A percentile compares a stretch with the other conserved stretches of the same genome.
Conservation (phyloP, 2,329 filamentous ascomycete species). For the Blastomyces parvus region DNA sequence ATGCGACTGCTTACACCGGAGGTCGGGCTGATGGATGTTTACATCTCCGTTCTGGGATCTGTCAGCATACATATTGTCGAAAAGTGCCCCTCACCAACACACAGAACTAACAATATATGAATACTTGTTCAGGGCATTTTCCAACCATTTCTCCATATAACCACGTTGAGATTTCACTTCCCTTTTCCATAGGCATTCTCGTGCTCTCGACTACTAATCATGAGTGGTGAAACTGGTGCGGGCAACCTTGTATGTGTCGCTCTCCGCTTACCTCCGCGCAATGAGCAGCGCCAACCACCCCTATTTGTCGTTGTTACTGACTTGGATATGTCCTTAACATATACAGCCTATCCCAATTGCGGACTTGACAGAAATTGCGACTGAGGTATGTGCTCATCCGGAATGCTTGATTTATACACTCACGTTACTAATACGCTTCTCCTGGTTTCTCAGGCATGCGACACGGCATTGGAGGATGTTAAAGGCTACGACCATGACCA, state of each 20-base stretch:
- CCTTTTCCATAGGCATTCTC: not conserved
- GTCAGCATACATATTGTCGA: not conserved
- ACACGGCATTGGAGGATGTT: conserved; percentile 60
- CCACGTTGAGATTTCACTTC: not conserved
- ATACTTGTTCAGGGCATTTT: not conserved
- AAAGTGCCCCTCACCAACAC: not conserved
- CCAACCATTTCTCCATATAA: not conserved
- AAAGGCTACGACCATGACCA: conserved; percentile 79
- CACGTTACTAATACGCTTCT: conserved; percentile 7
- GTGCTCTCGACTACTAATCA: not conserved
- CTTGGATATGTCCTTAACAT: not conserved
- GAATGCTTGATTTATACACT: not conserved
- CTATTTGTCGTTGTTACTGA: not conserved
- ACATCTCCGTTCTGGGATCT: not conserved
- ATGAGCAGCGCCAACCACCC: not conserved
- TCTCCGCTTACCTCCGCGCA: not conserved
- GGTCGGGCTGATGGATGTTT: not conserved
- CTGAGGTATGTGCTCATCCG: conserved; percentile 52
- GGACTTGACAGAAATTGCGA: conserved; percentile 74
- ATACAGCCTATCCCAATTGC: conserved; percentile 63
- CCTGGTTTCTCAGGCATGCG: conserved; percentile 59
- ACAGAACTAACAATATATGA: not conserved
- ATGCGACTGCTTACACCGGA: not conserved
- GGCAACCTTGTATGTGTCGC: conserved; percentile 7
- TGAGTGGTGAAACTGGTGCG: conserved; percentile 1